These are phyloP conservation scores for Aureobasidium sp. DNA, from an alignment of 2,329 filamentous ascomycete species.

Conservation along the genomic window DNA sequence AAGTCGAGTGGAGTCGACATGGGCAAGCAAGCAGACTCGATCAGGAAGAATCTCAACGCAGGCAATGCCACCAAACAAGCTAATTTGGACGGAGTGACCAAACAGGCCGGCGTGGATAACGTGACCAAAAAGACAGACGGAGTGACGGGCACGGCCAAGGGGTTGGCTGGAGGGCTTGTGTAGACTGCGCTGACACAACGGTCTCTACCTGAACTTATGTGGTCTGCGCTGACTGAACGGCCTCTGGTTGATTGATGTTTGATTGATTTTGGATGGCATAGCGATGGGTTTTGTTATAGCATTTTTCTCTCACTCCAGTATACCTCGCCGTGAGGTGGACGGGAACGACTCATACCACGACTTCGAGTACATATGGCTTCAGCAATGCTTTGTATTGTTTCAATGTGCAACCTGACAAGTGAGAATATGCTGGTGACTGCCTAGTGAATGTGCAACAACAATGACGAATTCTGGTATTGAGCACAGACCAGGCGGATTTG, in stretches of 20 bases:
- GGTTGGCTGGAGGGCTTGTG: constrained; percentile 6
- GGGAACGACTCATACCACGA: neutral
- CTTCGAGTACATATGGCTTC: neutral
- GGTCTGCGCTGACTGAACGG: constrained; percentile 6
- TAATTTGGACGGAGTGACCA: constrained; percentile 15
- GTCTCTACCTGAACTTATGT: constrained; percentile 1
- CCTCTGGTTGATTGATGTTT: neutral
- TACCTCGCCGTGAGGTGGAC: neutral
- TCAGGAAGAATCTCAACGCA: constrained; percentile 17
- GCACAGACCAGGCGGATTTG: neutral
- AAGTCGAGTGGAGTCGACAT: constrained; percentile 15
- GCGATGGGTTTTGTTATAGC: constrained; percentile 6
- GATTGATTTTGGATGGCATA: neutral
- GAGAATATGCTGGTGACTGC: neutral
- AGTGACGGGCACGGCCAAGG: constrained; percentile 4
- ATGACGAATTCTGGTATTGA: constrained; percentile 4
- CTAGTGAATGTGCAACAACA: neutral
- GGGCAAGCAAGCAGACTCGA: constrained; percentile 13
- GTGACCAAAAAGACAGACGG: constrained; percentile 6
- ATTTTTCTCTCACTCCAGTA: neutral
- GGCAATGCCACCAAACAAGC: constrained; percentile 16
- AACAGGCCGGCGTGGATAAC: neutral
- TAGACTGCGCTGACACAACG: constrained; percentile 9
- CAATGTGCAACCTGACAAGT: neutral
- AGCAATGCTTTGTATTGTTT: neutral